Evolutionary conservation across 2,329 filamentous ascomycete species (phyloP), one percentile per base, ranked within the genome.

Genomic region (Monosporascus sp.): DNA sequence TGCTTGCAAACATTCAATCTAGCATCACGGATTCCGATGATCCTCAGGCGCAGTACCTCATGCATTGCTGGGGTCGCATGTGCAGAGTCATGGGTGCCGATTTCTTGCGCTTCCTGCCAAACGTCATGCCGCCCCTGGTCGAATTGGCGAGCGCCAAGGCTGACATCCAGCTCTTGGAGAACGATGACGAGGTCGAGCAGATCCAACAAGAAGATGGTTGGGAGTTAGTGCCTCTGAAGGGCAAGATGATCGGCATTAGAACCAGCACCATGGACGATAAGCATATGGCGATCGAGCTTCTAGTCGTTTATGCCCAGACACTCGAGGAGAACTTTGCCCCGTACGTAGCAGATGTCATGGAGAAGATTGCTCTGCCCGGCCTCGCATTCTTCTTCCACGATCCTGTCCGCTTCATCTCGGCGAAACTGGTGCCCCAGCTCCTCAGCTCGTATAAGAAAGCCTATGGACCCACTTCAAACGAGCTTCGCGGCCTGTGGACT

Each of bases 11-110:
- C 57, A 96, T 97, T 53, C 94, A 99, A 70, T 80, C 85, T 62
- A 87, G 81, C 66, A 94, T 97, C 57, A 87, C 86, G 5, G 94
- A 99, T 64, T 75, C 91, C 1, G 94, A 99, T 64, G 94, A 99
- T 67, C 94, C 94, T 39, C 94, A 99, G 72, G 89, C 91, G 17
- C 93, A 96, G 65, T 99, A 99, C 70, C 81, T 99, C 37, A 89
- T 99, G 74, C 94, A 99, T 78, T 99, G 94, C 76, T 99, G 94
- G 94, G 94, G 94, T 50, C 86, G 94, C 48, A 99, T 99, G 94
- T 97, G 93, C 73, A 87, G 94, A 60, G 93, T 99, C 31, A 81
- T 99, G 58, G 91, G 89, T 20, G 76, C 82, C 48, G 92, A 97
- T 63, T 99, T 99, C 72, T 79, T 97, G 14, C 92, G 92, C 17